Base-by-base conservation (phyloP, 2,329 filamentous ascomycete species). In the Chrysosporium keratinophilum region DNA sequence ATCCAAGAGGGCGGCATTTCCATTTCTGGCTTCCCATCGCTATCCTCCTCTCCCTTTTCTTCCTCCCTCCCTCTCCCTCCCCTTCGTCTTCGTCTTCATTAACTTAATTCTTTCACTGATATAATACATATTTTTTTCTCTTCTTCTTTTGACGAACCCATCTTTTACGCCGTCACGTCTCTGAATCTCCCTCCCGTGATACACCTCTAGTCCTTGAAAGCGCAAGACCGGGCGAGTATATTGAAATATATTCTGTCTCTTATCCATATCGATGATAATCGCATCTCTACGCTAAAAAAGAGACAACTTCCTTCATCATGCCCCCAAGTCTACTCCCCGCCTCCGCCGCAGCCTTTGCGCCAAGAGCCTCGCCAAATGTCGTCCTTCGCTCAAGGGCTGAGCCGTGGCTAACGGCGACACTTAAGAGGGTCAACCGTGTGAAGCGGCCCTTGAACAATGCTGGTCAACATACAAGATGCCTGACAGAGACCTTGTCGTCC, bases 371-470 rank as follows among this genome's bases (percentile, higher is more conserved):
- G 23, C 91, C 95, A 71, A 97, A 94, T 69, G 88, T 98, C 62
- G 93, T 98, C 57, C 78, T 98, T 65, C 87, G 84, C 66, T 85
- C 85, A 69, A 95, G 93, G 76, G 83, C 94, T 65, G 90, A 96
- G 75, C 87, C 89, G 56, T 98, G 93, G 93, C 80, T 97, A 72
- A 98, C 93, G 35, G 87, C 90, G 68, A 95, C 90, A 10, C 78
- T 98, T 65, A 97, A 97, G 80, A 84, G 93, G 70, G 89, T 96
- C 75, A 97, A 95, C 78, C 82, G 87, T 62, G 83, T 96, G 65
- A 98, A 97, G 81, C 87, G 93, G 64, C 91, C 93, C 57, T 81
- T 97, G 72, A 98, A 98, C 80, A 96, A 87, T 71, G 87, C 96
- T 47, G 84, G 88, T 55, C 93, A 98, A 71, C 93, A 97, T 75